These are phyloP conservation scores for Cenchrus purpureus DNA, from an alignment of 176 grass and related monocot genomes.

Conservation along the genomic window DNA sequence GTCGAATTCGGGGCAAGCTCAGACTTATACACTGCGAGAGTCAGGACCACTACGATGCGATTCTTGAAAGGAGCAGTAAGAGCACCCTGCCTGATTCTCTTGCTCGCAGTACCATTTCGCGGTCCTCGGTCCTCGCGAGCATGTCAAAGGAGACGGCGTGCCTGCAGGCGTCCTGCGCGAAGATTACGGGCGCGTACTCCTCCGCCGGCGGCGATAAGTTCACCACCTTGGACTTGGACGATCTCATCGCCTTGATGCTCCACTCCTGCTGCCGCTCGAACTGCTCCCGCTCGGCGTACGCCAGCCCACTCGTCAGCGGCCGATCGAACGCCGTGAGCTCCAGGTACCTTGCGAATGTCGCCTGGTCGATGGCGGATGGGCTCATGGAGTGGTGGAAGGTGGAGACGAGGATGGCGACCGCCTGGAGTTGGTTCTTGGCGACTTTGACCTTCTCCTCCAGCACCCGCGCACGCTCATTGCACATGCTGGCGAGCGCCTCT, in stretches of 20 bases:
- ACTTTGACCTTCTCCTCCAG: slow-evolving; percentile 91
- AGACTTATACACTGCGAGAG: slow-evolving; percentile 80
- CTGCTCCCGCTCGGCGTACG: slow-evolving; percentile 72
- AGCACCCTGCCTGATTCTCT: slow-evolving; percentile 76
- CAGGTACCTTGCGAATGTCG: slow-evolving; percentile 73
- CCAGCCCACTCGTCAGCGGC: slow-evolving; percentile 81
- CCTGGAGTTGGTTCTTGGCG: slow-evolving; percentile 90
- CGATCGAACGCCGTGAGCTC: slow-evolving; percentile 85
- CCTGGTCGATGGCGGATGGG: slow-evolving; percentile 84
- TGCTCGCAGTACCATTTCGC: slow-evolving; percentile 71
- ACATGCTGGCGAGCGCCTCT: slow-evolving; percentile 78
- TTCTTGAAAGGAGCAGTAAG: slow-evolving; percentile 79
- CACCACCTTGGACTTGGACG: too few species aligned
- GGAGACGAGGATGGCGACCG: slow-evolving; percentile 74
- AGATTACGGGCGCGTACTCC: slow-evolving; percentile 94
- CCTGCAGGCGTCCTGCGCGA: slow-evolving; percentile 78
- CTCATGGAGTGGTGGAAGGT: slow-evolving; percentile 45
- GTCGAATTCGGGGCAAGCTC: slow-evolving; percentile 72
- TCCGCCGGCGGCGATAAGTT: slow-evolving; percentile 53
- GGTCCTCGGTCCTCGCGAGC: slow-evolving; percentile 74
- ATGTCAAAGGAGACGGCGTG: slow-evolving; percentile 85
- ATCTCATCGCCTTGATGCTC: slow-evolving; percentile 76
- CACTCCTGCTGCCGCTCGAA: slow-evolving; percentile 81
- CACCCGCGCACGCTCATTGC: slow-evolving; percentile 85
- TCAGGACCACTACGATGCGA: slow-evolving; percentile 75